Percentiles rank a stretch among this genome's conserved stretches.
Evolutionary conservation across 2,329 filamentous ascomycete species (phyloP).

Genomic region (Sporothrix luriei): DNA sequence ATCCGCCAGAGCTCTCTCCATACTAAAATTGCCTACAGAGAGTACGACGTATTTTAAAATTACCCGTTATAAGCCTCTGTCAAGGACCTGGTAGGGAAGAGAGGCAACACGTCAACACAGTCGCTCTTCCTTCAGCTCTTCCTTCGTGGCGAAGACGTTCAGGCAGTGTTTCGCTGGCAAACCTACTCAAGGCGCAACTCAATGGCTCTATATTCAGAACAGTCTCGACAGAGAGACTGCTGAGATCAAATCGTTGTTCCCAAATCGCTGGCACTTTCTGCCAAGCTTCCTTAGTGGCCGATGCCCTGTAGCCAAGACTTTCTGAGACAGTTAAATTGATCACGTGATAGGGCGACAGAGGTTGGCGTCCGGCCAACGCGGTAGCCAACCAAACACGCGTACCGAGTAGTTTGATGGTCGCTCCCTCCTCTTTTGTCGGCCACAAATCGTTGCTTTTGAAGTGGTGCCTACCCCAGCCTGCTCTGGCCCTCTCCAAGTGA

Average conservation of each 20-base stretch:
- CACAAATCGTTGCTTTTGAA: constrained; percentile 19
- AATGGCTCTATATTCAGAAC: background rate
- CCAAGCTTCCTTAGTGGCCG: background rate
- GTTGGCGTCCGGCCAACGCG: constrained; percentile 33
- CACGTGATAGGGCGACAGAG: constrained; percentile 40
- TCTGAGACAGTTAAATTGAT: constrained; percentile 16
- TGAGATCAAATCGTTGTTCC: background rate
- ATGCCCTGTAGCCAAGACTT: background rate
- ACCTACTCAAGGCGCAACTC: background rate
- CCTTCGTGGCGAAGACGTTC: background rate
- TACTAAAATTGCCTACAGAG: background rate
- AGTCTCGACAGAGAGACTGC: background rate
- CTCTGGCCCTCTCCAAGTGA: background rate
- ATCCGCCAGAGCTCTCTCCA: constrained; percentile 15
- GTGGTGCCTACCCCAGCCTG: background rate
- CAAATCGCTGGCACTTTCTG: background rate
- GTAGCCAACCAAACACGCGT: constrained; percentile 39
- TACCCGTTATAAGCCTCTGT: too few species aligned
- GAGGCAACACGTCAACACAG: background rate
- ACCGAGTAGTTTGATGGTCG: background rate
- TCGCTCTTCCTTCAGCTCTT: background rate
- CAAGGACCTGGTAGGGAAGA: too few species aligned
- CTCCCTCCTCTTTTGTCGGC: constrained; percentile 5
- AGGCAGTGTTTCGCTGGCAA: background rate
- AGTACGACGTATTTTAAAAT: background rate